Percentiles rank a stretch among this genome's conserved stretches.
These are phyloP conservation scores for Lepidium campestre DNA, from an alignment of 441 rosid genomes.

Conservation along the genomic window DNA sequence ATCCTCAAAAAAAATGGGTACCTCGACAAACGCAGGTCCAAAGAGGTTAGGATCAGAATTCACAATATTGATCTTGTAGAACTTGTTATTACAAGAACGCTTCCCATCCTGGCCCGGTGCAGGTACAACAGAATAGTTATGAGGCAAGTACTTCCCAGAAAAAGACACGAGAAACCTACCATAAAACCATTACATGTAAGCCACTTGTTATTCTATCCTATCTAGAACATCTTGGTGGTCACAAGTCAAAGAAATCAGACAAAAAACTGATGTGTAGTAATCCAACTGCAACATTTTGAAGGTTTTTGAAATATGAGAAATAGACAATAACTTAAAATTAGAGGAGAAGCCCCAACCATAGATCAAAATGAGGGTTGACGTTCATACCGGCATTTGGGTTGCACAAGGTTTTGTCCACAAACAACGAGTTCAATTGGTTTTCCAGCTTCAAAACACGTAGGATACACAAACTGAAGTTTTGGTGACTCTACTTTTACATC, in stretches of 20 bases:
- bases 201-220: neutral
- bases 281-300: neutral
- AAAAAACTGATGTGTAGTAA: neutral
- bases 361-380: neutral
- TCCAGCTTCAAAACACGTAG: constrained; percentile 90
- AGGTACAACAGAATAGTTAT: constrained; percentile 49
- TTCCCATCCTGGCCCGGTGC: constrained; percentile 34
- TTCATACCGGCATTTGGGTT: constrained; percentile 73
- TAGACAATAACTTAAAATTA: neutral
- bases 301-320: constrained; percentile 4
- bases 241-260: neutral
- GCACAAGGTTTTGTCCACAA: constrained; percentile 80
- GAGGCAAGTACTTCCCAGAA: constrained; percentile 74
- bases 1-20: constrained; percentile 14
- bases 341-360: neutral
- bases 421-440: constrained; percentile 80
- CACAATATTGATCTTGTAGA: constrained; percentile 58
- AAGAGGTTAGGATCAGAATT: constrained; percentile 47
- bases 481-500: constrained; percentile 53
- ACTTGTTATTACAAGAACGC: constrained; percentile 42
- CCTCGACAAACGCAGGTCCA: constrained; percentile 99
- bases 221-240: neutral
- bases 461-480: constrained; percentile 79
- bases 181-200: constrained; percentile 29
- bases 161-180: constrained; percentile 89